phyloP scores from a whole-genome alignment of 768 basidiomycete genomes.

The Suillus plorans region DNA sequence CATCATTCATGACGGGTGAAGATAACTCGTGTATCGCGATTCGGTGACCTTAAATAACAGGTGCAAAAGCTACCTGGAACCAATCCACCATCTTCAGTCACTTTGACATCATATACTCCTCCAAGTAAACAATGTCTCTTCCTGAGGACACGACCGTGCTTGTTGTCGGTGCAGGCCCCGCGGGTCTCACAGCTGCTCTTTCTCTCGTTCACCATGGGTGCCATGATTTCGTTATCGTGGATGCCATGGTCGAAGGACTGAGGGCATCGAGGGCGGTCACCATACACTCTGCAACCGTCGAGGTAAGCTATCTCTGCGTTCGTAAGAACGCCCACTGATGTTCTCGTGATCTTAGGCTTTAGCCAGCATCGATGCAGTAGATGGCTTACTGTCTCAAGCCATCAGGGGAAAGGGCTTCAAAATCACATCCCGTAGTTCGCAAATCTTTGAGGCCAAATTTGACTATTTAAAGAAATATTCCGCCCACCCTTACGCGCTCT shows the following conservation, averaged over 20 bases:
- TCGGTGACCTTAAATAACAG: background rate
- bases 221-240: constrained; percentile 36
- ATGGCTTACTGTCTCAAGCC: constrained; percentile 29
- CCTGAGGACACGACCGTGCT: constrained; percentile 38
- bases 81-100: background rate
- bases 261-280: constrained; percentile 40
- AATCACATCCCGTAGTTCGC: constrained; percentile 30
- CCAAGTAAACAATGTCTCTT: background rate
- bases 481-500: constrained; percentile 40
- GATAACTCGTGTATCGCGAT: background rate
- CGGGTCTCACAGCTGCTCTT: constrained; percentile 46
- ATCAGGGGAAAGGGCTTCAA: constrained; percentile 28
- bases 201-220: constrained; percentile 39
- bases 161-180: constrained; percentile 52
- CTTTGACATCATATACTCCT: background rate
- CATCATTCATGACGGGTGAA: background rate
- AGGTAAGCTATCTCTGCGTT: constrained; percentile 29
- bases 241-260: constrained; percentile 27
- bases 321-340: background rate
- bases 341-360: constrained; percentile 38
- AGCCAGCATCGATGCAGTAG: constrained; percentile 38
- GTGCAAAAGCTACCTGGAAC: background rate
- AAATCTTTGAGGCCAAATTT: constrained; percentile 33
- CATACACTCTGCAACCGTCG: constrained; percentile 47
- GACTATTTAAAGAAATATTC: constrained; percentile 38